phyloP scores from a whole-genome alignment of 345 rosid species.

The Dipteronia dyeriana region DNA sequence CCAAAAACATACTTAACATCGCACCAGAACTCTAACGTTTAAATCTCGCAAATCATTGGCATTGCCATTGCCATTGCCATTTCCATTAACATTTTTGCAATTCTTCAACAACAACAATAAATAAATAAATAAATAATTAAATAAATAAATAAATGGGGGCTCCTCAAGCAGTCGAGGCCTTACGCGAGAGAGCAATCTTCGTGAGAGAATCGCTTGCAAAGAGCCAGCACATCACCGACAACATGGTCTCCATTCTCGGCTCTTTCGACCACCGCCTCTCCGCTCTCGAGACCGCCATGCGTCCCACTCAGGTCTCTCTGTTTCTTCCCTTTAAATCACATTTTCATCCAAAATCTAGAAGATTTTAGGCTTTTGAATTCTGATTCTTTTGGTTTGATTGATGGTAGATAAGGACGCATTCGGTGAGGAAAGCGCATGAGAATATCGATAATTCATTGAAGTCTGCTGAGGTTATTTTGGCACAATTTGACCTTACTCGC shows the following conservation, averaged over 20 bases:
- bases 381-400: neutral
- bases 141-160: constrained; percentile 70
- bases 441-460: constrained; percentile 84
- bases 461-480: constrained; percentile 73
- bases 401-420: constrained; percentile 81
- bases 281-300: constrained; percentile 98
- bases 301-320: constrained; percentile 75
- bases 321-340: too few relatives aligned
- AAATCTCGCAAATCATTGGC: neutral
- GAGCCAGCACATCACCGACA: constrained; percentile 90
- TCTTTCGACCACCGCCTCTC: constrained; percentile 98
- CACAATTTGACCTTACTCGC: constrained; percentile 71
- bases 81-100: neutral
- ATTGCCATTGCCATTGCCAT: too few relatives aligned
- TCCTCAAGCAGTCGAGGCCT: constrained; percentile 63
- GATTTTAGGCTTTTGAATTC: neutral
- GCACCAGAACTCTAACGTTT: neutral
- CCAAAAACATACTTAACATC: neutral
- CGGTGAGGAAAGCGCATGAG: constrained; percentile 87
- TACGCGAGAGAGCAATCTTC: constrained; percentile 56
- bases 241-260: constrained; percentile 90
- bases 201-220: constrained; percentile 70
- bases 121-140: too few relatives aligned
- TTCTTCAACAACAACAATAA: too few relatives aligned
- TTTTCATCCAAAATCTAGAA: neutral